Evolutionary conservation across 2,329 filamentous ascomycete genomes (phyloP), one percentile per base, ranked within the genome.

Genomic region (Fusarium marasasianum): DNA sequence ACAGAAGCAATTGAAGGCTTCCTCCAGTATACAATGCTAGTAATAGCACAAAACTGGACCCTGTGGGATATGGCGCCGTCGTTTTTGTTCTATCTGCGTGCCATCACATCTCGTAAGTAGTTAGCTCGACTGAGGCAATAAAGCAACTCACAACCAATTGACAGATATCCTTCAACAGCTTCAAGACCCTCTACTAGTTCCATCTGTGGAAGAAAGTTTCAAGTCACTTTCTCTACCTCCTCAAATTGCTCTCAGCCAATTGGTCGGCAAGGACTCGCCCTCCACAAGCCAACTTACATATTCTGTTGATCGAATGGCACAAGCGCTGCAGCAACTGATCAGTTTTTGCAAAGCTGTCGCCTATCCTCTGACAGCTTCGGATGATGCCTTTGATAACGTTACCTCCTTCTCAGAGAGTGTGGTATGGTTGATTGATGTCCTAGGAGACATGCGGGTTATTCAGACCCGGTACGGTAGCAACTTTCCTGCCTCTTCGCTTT

Each of bases 1-100:
- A 83, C 83, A 15, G 80, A 83, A 24, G 85, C 86, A 17, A 87
- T 92, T n/a, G 85, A 89, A 73, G 81, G 81, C 7, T 86, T 92
- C 66, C 84, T 90, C 58, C 82, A 83, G 56, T 85, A 86, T 51
- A 75, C 89, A 10, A 83, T 89, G 73, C 79, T 86, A 33, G 80
- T 84, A 14, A 80, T 87, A 33, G 82, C 84, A 56, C 82, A 84
- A 59, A 82, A 83, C 8, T 83, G 84, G 26, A 80, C 78, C 26
- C 76, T 91, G 24, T 90, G 89, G 88, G 79, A 83, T 14, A 68
- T 88, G 40, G 82, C 84, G 8, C 79, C 81, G 12, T 81, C 87
- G 33, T 79, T 89, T 65, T 64, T 79, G 20, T 76, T 81, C 22
- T 91, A 91, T 75, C 78, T 91, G 18, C 85, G 86, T 69, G 82